Evolutionary conservation across 2,329 filamentous ascomycete genomes (phyloP).

Genomic region (Ascosphaera apis): DNA sequence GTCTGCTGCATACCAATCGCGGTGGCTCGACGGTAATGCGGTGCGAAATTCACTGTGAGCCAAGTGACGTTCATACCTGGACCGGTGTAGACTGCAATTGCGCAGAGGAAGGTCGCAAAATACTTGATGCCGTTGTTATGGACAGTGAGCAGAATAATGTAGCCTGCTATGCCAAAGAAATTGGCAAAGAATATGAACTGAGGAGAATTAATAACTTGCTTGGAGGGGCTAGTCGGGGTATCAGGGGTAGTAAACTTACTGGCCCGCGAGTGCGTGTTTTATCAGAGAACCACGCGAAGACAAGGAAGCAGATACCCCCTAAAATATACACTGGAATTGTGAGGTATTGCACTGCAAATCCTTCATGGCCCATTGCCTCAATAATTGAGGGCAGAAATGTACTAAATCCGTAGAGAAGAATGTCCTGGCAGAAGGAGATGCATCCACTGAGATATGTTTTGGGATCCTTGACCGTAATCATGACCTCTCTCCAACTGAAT

Average conservation of each 20-base stretch:
- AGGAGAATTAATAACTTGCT: conserved; percentile 1
- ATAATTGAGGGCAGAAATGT: conserved; percentile 36
- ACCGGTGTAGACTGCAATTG: conserved; percentile 24
- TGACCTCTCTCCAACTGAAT: conserved; percentile 29
- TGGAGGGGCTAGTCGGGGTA: not conserved
- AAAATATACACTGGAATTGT: conserved; percentile 34
- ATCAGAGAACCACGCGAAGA: conserved; percentile 25
- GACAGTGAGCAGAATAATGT: conserved; percentile 24
- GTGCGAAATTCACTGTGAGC: conserved; percentile 26
- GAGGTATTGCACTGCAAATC: conserved; percentile 29
- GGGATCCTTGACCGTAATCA: conserved; percentile 24
- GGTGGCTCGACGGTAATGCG: conserved; percentile 25
- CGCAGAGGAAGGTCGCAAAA: conserved; percentile 27
- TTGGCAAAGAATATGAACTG: conserved; percentile 17
- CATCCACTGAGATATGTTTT: conserved; percentile 28
- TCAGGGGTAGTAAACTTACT: conserved; percentile 8
- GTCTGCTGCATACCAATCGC: conserved; percentile 25
- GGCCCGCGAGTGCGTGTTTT: conserved; percentile 12
- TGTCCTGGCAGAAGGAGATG: conserved; percentile 30
- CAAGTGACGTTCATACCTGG: conserved; percentile 25
- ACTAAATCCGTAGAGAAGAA: conserved; percentile 32
- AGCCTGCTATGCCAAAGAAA: conserved; percentile 26
- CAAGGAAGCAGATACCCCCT: conserved; percentile 24
- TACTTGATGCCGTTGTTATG: conserved; percentile 27
- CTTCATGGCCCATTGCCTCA: conserved; percentile 27